Conservation (phyloP, 2,329 filamentous ascomycete species). For the Monascus ruber region DNA sequence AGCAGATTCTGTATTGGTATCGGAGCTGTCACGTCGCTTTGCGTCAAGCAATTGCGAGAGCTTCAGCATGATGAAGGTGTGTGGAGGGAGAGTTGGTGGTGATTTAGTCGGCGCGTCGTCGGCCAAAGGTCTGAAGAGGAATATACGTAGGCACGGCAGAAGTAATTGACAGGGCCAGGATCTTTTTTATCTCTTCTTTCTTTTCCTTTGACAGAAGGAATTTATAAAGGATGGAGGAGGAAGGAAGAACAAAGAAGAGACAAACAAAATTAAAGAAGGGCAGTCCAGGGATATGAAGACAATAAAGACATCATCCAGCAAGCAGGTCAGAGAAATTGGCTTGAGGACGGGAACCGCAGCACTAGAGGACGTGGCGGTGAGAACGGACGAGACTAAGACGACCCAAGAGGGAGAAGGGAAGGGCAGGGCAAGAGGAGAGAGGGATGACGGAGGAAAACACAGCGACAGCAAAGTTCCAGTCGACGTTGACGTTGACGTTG, state of each 20-base stretch:
- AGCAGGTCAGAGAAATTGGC: conserved; percentile 9
- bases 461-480: neutral
- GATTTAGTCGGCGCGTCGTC: no score
- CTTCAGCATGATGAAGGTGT: conserved; percentile 20
- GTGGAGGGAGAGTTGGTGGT: neutral
- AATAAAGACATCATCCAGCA: conserved; percentile 7
- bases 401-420: no score
- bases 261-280: neutral
- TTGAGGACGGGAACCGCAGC: no score
- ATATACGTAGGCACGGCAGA: neutral
- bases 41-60: conserved; percentile 23
- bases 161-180: neutral
- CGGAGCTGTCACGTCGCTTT: conserved; percentile 18
- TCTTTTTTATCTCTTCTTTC: conserved; percentile 1
- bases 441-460: conserved; percentile 1
- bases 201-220: neutral
- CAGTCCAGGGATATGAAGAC: no score
- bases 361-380: no score
- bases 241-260: conserved; percentile 5
- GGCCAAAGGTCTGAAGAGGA: neutral
- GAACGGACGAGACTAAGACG: no score
- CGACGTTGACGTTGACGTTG: neutral
- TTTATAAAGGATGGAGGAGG: conserved; percentile 8
- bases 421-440: neutral
- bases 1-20: conserved; percentile 8